Evolutionary conservation across 2,329 filamentous ascomycete genomes (phyloP).

Genomic region (Simplicillium sp.): DNA sequence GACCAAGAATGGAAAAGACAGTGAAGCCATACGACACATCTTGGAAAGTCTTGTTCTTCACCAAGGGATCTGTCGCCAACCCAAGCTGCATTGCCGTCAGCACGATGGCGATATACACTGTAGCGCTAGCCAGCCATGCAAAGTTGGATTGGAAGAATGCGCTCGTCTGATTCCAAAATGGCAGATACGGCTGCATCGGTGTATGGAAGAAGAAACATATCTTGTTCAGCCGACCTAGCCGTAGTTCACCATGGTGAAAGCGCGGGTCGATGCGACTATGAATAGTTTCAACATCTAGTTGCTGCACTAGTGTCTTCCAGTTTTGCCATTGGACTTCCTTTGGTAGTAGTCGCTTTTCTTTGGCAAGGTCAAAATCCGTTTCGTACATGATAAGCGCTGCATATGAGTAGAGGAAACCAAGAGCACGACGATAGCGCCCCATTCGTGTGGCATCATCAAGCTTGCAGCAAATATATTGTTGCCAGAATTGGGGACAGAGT

Average conservation of each 20-base stretch:
- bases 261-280: constrained; percentile 1
- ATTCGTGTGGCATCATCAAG: too few relatives aligned
- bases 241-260: neutral
- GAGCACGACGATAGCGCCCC: neutral
- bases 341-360: neutral
- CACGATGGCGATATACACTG: constrained; percentile 27
- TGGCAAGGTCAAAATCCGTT: constrained; percentile 1
- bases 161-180: neutral
- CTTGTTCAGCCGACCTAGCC: neutral
- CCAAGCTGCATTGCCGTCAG: constrained; percentile 35
- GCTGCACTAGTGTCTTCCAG: constrained; percentile 2
- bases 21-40: neutral
- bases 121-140: constrained; percentile 20
- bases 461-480: neutral
- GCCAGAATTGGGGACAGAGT: constrained; percentile 11
- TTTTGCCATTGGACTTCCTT: neutral
- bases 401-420: constrained; percentile 3
- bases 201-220: constrained; percentile 16
- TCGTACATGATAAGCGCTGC: constrained; percentile 1
- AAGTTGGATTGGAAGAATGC: constrained; percentile 23
- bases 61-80: constrained; percentile 15
- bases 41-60: neutral
- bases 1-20: neutral
- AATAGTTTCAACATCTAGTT: neutral
- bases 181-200: constrained; percentile 13